These are phyloP conservation scores for Discostella stelligera DNA, from an alignment of 352 stramenopile genomes.

Conservation along the genomic window DNA sequence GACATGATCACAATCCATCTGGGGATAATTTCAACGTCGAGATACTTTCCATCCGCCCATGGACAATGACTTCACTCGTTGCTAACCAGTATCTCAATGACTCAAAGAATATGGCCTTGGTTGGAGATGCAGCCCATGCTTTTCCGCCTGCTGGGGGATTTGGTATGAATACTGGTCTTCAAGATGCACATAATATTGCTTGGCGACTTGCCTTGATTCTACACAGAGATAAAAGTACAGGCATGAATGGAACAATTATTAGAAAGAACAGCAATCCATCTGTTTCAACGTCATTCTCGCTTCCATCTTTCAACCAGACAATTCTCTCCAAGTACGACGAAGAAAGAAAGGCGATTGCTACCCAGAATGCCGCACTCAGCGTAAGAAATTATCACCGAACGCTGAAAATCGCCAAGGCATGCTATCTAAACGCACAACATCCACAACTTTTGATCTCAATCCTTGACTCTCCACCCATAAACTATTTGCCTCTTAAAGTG, in stretches of 20 bases:
- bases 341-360: conserved; percentile 64
- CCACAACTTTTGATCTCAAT: conserved; percentile 52
- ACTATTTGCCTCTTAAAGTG: conserved; percentile 47
- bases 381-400: conserved; percentile 77
- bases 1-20: not conserved
- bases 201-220: conserved; percentile 88
- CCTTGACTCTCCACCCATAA: conserved; percentile 48
- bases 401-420: conserved; percentile 67
- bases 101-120: conserved; percentile 72
- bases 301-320: not conserved
- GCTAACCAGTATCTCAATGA: conserved; percentile 83
- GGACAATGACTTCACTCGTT: conserved; percentile 91
- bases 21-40: conserved; percentile 46
- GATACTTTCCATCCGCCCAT: conserved; percentile 73
- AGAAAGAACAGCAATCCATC: not conserved
- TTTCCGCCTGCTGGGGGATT: conserved; percentile 93
- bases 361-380: conserved; percentile 73
- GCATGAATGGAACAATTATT: not conserved
- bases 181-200: conserved; percentile 90
- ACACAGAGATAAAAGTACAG: conserved; percentile 20
- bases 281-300: not conserved
- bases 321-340: conserved; percentile 53
- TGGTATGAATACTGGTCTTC: conserved; percentile 92
- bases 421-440: conserved; percentile 74
- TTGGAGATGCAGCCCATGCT: conserved; percentile 91